Base-by-base conservation (phyloP, 1,284 basidiomycete species). In the Apiotrichum mycotoxinovorans region DNA sequence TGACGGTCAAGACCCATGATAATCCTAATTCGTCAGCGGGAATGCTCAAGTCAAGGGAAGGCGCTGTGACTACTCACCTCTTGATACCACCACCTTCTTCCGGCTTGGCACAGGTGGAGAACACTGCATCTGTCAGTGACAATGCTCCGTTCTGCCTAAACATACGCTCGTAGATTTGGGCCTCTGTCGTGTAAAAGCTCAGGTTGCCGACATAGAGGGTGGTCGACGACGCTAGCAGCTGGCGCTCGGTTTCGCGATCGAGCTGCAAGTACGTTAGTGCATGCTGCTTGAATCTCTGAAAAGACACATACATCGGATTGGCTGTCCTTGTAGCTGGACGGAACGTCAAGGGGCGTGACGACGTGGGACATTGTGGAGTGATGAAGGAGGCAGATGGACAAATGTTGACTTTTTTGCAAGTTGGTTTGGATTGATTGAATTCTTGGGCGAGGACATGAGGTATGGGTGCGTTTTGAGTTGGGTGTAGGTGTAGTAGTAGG, bases 1-100 rank as follows among this genome's bases (percentile, higher is more conserved):
- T 98, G 92, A 57, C 96, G 83, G 80, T 99, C 96, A 38, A 99
- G 82, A 26, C 96, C 96, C 96, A 99, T 98, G 70, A 99, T 98
- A 66, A 99, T 96, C 63, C 75, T 76, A 41, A 23, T 15, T 57
- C n/a, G 58, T 51, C 37, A 22, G 18, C 30, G 5, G 23, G 4
- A n/a, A 12, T 7, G 37, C 37, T 7, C 12, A 42, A 22, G 37
- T 27, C 25, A 25, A 41, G 25, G 38, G 11, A 18, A 15, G 15
- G 18, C 18, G 22, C 4, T 10, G 3, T 5, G 27, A 8, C 2
- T 4, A 44, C 66, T 47, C 51, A 73, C 74, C 95, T 86, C 75
- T 98, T 98, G 66, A 99, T 93, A 33, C 93, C 93, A 37, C 93
- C 93, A 42, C 93, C 93, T 61, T 92, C 87, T 65, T 91, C 89